Evolutionary conservation across 2,329 filamentous ascomycete genomes (phyloP).

Genomic region (Penicillium sp.): DNA sequence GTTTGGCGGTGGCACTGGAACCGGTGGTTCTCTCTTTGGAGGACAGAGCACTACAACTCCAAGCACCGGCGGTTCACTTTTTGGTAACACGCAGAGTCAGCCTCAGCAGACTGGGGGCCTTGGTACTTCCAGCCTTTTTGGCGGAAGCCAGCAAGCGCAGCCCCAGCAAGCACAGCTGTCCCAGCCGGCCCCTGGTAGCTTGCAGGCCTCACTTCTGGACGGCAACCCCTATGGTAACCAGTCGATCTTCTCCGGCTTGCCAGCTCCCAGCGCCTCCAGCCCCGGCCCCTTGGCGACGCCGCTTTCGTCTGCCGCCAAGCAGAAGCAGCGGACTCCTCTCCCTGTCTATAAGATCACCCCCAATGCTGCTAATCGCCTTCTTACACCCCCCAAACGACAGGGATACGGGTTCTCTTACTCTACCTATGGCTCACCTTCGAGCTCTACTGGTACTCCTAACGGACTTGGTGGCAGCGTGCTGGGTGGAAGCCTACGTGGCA

Average conservation of each 20-base stretch:
- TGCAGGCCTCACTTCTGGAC: conserved; percentile 73
- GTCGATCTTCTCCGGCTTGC: conserved; percentile 69
- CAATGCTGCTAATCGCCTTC: conserved; percentile 65
- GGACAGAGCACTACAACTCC: too few relatives aligned
- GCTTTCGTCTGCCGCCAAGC: conserved; percentile 64
- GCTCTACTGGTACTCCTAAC: conserved; percentile 60
- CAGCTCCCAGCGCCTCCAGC: conserved; percentile 54
- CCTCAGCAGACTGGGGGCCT: conserved; percentile 24
- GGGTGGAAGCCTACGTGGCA: conserved; percentile 27
- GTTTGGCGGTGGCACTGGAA: too few relatives aligned
- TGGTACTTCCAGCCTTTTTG: conserved; percentile 45
- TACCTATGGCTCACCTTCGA: conserved; percentile 73
- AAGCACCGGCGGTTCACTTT: too few relatives aligned
- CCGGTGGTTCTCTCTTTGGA: too few relatives aligned
- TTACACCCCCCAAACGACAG: conserved; percentile 74
- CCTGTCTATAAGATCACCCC: conserved; percentile 83
- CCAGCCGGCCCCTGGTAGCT: conserved; percentile 36
- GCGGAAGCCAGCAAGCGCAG: too few relatives aligned
- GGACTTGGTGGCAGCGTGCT: conserved; percentile 56
- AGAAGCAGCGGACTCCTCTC: conserved; percentile 68
- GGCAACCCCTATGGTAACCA: conserved; percentile 80
- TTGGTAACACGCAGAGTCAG: too few relatives aligned
- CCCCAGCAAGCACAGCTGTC: conserved; percentile 43
- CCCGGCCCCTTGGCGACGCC: conserved; percentile 89
- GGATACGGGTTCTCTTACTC: conserved; percentile 91